These are phyloP conservation scores for Akanthomyces muscarius DNA, from an alignment of 2,329 filamentous ascomycete species.

Conservation along the genomic window DNA sequence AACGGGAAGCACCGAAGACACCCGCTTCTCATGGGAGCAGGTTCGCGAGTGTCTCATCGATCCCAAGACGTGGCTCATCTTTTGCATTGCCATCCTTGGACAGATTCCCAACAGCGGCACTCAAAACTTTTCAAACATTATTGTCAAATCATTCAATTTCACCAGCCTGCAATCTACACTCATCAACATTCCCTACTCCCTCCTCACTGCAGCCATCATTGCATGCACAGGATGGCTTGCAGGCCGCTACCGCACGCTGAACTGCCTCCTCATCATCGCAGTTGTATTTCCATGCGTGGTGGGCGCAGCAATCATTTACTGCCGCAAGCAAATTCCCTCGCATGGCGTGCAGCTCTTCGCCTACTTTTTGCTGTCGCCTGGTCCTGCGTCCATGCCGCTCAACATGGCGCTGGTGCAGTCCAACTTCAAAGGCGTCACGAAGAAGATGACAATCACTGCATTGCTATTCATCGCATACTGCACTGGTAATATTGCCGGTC, in stretches of 20 bases:
- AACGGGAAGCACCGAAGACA: constrained; percentile 47
- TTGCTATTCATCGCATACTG: constrained; percentile 54
- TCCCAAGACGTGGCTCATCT: constrained; percentile 58
- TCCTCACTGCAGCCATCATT: constrained; percentile 47
- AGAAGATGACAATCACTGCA: constrained; percentile 57
- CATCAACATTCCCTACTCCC: constrained; percentile 56
- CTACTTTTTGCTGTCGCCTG: constrained; percentile 54
- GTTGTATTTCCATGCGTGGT: constrained; percentile 49
- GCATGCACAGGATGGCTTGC: constrained; percentile 47
- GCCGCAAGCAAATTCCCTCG: constrained; percentile 35
- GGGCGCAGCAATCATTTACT: constrained; percentile 51
- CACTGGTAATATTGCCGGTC: constrained; percentile 52
- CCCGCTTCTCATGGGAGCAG: constrained; percentile 48
- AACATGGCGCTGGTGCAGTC: constrained; percentile 52
- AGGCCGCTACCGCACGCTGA: constrained; percentile 46
- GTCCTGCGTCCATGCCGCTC: constrained; percentile 51
- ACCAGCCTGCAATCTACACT: constrained; percentile 50
- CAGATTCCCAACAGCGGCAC: constrained; percentile 62
- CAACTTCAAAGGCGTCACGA: constrained; percentile 54
- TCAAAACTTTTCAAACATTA: constrained; percentile 55
- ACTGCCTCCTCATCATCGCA: constrained; percentile 48
- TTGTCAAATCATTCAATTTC: constrained; percentile 54
- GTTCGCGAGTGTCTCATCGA: constrained; percentile 50
- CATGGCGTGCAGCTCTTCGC: constrained; percentile 49
- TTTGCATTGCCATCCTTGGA: constrained; percentile 47